These are phyloP conservation scores for Penicillium riverlandense DNA, from an alignment of 495 filamentous ascomycete species.

Conservation along the genomic window DNA sequence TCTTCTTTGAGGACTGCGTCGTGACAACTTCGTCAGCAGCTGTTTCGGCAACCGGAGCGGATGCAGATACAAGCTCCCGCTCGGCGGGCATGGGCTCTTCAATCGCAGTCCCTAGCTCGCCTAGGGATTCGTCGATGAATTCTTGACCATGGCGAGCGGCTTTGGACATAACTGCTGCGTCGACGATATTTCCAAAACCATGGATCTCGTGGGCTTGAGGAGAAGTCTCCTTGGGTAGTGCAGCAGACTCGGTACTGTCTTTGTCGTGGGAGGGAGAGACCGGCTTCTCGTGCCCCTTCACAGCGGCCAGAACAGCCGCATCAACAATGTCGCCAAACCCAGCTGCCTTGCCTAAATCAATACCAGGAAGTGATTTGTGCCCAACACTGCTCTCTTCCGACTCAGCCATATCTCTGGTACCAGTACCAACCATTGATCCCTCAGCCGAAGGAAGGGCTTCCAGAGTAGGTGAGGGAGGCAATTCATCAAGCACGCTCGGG, in stretches of 20 bases:
- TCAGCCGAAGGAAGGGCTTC: conserved; percentile 28
- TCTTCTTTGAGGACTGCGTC: conserved; percentile 24
- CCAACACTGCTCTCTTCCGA: no score
- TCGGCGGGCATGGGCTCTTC: conserved; percentile 6
- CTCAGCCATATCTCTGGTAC: conserved; percentile 7
- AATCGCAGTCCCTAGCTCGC: conserved; percentile 10
- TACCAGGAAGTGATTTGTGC: neutral
- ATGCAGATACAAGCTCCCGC: conserved; percentile 1
- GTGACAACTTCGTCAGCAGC: conserved; percentile 6
- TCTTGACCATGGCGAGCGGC: neutral
- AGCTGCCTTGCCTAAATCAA: conserved; percentile 1
- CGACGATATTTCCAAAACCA: conserved; percentile 20
- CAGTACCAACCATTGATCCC: conserved; percentile 25
- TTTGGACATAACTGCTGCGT: conserved; percentile 16
- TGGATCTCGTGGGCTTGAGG: neutral
- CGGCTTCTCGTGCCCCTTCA: conserved; percentile 2
- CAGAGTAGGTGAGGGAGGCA: conserved; percentile 21
- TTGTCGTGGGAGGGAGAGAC: neutral
- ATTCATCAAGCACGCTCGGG: conserved; percentile 15
- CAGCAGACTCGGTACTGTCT: neutral
- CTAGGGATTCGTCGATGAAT: neutral
- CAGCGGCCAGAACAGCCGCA: conserved; percentile 21
- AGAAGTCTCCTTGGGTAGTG: neutral
- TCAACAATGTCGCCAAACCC: conserved; percentile 21
- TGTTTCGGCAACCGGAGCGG: conserved; percentile 6